Evolutionary conservation across 2,329 filamentous ascomycete genomes (phyloP), one percentile per base, ranked within the genome.

Genomic region (Ophiocordyceps camponoti-floridani): DNA sequence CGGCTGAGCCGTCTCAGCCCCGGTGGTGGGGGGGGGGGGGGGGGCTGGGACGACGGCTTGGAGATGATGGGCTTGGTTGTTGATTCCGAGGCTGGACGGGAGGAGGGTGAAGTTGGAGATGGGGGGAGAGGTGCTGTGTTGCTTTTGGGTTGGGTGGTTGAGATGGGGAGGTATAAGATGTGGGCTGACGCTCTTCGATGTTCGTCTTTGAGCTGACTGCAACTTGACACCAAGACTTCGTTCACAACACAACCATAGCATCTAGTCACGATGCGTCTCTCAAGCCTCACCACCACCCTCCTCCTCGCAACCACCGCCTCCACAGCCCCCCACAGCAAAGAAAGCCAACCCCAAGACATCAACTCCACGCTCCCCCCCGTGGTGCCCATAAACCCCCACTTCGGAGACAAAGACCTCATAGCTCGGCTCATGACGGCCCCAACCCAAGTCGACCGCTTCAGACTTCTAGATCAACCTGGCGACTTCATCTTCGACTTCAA

Each of bases 401-500:
- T 48, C 26, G 53, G 52, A 19, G 49, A 59, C 42, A 28, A 40
- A 16, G 50, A 53, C 16, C 52, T 59, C 42, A 58, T 59, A 45
- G 30, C 52, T 18, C 55, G 56, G 45, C 52, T 59, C 43, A 42
- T 57, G 19, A 57, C 55, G 0, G 50, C 53, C 0, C 51, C 59
- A 0, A 62, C 59, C 0, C 55, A 58, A 27, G 46, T 45, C 19
- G 57, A 62, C 3, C 57, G 59, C n/a, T 47, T 54, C 52, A 53
- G 51, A 44, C 52, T 62, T 8, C 54, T 56, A 41, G 49, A 57
- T 51, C 52, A 58, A 47, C 56, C 57, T 10, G 58, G 58, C 33
- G 58, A 66, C 49, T 67, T 62, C 50, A 53, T 65, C 49, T 68
- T 67, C 52, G 58, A 66, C 56, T 68, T 68, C 54, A 59, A 56